Evolutionary conservation across 1,139 yeast genomes (phyloP), one percentile per base, ranked within the genome.

Genomic region (Sugiyamaella castrensis): DNA sequence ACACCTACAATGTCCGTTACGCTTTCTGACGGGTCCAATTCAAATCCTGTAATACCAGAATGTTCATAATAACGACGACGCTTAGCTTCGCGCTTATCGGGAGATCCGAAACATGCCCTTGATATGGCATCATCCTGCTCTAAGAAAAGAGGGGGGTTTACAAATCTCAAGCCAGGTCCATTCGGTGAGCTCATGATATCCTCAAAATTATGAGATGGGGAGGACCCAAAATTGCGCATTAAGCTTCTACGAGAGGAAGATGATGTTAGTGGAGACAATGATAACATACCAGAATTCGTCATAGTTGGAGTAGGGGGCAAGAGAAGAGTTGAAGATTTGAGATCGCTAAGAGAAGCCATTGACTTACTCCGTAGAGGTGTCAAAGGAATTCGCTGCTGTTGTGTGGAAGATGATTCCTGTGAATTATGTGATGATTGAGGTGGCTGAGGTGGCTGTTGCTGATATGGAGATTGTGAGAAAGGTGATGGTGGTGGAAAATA

Each of bases 71-170:
- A 61, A 53, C 63, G 65, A 24, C 63, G 56, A 15, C 67, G 56
- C 27, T 57, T 54, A 13, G 64, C 65, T 19, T 62, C 69, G 8
- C 70, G 66, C 52, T 65, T 68, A 38, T 67, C 69, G 2, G 74
- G 74, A 3, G 71, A 65, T 3, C 73, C 73, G 52, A 69, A 70
- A 45, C 69, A 65, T 2, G 67, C 65, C 7, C 71, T 53, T 8
- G 71, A 70, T 35, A 79, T 73, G 71, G 73, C 74, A 56, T 81
- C 85, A 56, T 80, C 84, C 54, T 79, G 82, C 55, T 76, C 83
- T 55, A 74, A 73, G 41, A 37, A 43, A 33, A 29, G 33, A 9
- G 46, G 40, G 9, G 39, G 35, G 16, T 34, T 32, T 24, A 11
- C 29, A 32, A 34, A 30, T 38, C 47, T 15, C 47, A 39, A 19